Percentiles rank a stretch among this genome's conserved stretches.
phyloP scores from a whole-genome alignment of 148 eudicot genomes.

The Suaeda aralocaspica region DNA sequence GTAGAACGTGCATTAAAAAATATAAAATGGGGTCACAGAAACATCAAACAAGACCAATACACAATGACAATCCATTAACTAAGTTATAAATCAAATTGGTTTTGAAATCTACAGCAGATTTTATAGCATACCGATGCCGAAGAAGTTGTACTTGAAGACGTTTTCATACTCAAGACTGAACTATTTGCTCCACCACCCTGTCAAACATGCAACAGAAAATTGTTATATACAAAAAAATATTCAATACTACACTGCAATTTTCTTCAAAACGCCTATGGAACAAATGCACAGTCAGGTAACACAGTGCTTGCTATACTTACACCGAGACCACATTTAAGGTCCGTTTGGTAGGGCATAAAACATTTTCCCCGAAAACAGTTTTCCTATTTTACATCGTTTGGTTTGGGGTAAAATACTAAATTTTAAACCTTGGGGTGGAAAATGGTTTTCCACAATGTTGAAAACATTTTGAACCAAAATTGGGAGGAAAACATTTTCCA shows the following conservation, averaged over 20 bases:
- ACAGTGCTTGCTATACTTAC: background rate
- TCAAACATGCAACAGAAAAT: conserved; percentile 26
- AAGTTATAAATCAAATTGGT: background rate
- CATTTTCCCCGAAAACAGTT: too few species aligned
- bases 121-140: conserved; percentile 54
- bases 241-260: background rate
- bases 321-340: too few species aligned
- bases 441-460: too few species aligned
- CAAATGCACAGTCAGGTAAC: background rate
- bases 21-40: background rate
- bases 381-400: too few species aligned
- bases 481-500: too few species aligned
- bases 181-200: conserved; percentile 66
- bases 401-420: too few species aligned
- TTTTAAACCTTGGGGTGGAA: too few species aligned
- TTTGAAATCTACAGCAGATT: background rate
- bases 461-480: too few species aligned
- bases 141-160: conserved; percentile 50
- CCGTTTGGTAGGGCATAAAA: too few species aligned
- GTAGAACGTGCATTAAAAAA: background rate
- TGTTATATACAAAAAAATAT: background rate
- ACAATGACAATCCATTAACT: background rate
- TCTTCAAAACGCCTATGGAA: background rate
- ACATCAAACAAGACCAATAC: background rate
- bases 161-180: conserved; percentile 61